phyloP scores from a whole-genome alignment of 805 yeast genomes.

The Naumovozyma baii region DNA sequence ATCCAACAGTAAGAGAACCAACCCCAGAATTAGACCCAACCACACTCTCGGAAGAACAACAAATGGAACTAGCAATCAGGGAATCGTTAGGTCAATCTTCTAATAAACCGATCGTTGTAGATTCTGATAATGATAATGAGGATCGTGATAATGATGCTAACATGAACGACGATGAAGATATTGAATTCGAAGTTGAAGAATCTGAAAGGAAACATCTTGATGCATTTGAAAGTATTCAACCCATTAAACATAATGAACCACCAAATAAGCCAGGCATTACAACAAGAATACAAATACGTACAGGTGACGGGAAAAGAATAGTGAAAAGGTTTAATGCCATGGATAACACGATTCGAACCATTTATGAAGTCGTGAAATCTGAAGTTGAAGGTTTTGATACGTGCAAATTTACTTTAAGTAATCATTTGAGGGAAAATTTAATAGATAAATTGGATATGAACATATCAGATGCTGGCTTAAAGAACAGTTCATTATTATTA shows the following conservation, averaged over 20 bases:
- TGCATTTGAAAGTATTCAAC: slow-evolving; percentile 39
- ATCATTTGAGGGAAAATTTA: slow-evolving; percentile 50
- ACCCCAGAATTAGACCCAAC: slow-evolving; percentile 50
- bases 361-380: slow-evolving; percentile 62
- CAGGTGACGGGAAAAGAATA: slow-evolving; percentile 76
- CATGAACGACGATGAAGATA: slow-evolving; percentile 4
- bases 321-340: slow-evolving; percentile 54
- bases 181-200: slow-evolving; percentile 7
- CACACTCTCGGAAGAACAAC: slow-evolving; percentile 72
- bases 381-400: slow-evolving; percentile 36
- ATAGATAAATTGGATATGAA: slow-evolving; percentile 43
- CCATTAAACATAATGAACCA: slow-evolving; percentile 57
- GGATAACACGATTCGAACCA: slow-evolving; percentile 45
- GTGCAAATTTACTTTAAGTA: slow-evolving; percentile 45
- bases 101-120: slow-evolving; percentile 17
- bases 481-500: slow-evolving; percentile 69
- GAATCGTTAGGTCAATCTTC: slow-evolving; percentile 44
- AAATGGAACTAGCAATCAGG: slow-evolving; percentile 62
- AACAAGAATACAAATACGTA: slow-evolving; percentile 79
- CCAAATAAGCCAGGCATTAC: slow-evolving; percentile 39
- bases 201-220: slow-evolving; percentile 31
- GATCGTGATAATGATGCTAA: slow-evolving; percentile 12
- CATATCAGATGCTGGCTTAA: slow-evolving; percentile 65
- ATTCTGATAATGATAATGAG: slow-evolving; percentile 7
- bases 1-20: slow-evolving; percentile 58